Evolutionary conservation across 495 filamentous ascomycete species (phyloP).

Genomic region (Aspergillus steynii): DNA sequence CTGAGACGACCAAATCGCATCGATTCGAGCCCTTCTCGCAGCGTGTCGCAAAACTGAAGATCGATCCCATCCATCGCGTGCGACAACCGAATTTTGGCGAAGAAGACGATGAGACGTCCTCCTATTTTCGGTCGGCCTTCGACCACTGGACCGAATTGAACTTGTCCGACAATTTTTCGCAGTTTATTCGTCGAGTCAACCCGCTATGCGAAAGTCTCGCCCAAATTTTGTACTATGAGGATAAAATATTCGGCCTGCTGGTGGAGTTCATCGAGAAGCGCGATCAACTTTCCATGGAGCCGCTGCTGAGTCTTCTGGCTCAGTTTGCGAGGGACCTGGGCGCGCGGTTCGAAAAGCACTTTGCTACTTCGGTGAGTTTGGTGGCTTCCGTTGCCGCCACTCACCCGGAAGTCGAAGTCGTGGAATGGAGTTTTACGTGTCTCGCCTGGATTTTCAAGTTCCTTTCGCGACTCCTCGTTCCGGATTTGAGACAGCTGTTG

Average conservation of each 20-base stretch:
- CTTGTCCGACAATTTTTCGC: constrained; percentile 73
- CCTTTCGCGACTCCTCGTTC: constrained; percentile 78
- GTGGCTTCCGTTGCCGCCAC: constrained; percentile 65
- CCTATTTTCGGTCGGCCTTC: constrained; percentile 78
- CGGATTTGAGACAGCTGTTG: constrained; percentile 81
- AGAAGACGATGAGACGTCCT: constrained; percentile 68
- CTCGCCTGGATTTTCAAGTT: constrained; percentile 98
- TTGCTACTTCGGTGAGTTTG: constrained; percentile 66
- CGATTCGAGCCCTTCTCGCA: constrained; percentile 89
- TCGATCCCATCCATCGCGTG: constrained; percentile 87
- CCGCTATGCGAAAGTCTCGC: constrained; percentile 85
- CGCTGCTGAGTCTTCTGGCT: constrained; percentile 77
- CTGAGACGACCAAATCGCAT: constrained; percentile 75
- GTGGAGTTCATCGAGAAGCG: constrained; percentile 74
- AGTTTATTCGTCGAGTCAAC: constrained; percentile 69
- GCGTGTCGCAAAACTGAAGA: constrained; percentile 89
- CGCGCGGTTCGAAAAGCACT: constrained; percentile 83
- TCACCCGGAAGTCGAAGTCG: constrained; percentile 69
- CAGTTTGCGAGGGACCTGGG: constrained; percentile 93
- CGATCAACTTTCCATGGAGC: constrained; percentile 76
- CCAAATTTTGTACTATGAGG: constrained; percentile 85
- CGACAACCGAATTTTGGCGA: constrained; percentile 76
- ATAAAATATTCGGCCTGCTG: constrained; percentile 77
- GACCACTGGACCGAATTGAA: constrained; percentile 91
- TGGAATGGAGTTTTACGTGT: constrained; percentile 95